These are phyloP conservation scores for Isabelozyma pseudorhagii DNA, from an alignment of 805 yeast genomes.

Conservation along the genomic window DNA sequence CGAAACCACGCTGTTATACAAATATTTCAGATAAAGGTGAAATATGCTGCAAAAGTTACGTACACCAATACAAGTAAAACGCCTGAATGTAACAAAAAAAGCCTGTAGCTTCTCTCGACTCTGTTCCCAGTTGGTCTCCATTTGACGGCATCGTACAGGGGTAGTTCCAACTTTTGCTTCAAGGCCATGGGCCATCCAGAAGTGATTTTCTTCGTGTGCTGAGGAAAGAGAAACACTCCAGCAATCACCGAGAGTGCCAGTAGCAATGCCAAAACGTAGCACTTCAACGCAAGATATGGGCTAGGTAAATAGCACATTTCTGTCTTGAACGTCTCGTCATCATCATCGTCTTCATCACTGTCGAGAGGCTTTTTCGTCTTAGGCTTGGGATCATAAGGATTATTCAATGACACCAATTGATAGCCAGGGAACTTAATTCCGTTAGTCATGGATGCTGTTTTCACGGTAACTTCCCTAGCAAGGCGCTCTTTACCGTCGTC, in stretches of 20 bases:
- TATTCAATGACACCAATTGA: slow-evolving; percentile 69
- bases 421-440: slow-evolving; percentile 85
- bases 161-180: neutral
- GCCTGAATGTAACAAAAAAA: slow-evolving; percentile 1
- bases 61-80: slow-evolving; percentile 1
- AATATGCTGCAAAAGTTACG: slow-evolving; percentile 6
- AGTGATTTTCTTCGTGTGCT: neutral
- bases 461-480: slow-evolving; percentile 77
- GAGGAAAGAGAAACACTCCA: slow-evolving; percentile 17
- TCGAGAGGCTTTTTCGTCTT: neutral
- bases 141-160: slow-evolving; percentile 7
- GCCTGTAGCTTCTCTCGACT: slow-evolving; percentile 1
- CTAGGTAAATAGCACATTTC: slow-evolving; percentile 55
- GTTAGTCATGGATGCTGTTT: slow-evolving; percentile 89
- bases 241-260: slow-evolving; percentile 6
- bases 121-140: slow-evolving; percentile 7
- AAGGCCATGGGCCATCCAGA: neutral
- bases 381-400: slow-evolving; percentile 29
- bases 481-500: slow-evolving; percentile 21
- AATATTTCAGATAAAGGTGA: neutral
- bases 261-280: slow-evolving; percentile 1
- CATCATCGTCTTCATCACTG: neutral
- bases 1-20: too few species aligned
- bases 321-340: slow-evolving; percentile 30
- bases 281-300: slow-evolving; percentile 35